phyloP scores from a whole-genome alignment of 768 basidiomycete genomes.

The Myochromella boudieri region DNA sequence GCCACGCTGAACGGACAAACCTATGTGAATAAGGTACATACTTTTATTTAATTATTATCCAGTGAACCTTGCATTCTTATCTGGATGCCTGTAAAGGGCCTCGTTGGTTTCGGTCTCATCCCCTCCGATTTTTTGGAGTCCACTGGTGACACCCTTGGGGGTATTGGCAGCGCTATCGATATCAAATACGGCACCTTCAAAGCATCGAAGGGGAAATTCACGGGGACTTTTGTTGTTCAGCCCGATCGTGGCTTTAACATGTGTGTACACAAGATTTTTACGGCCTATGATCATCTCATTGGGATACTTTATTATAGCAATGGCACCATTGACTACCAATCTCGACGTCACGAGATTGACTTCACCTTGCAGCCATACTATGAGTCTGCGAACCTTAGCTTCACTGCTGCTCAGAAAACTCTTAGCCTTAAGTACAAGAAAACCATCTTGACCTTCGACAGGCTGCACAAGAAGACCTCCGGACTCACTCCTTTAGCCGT shows the following conservation, averaged over 20 bases:
- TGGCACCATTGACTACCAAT: constrained; percentile 58
- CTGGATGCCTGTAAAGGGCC: constrained; percentile 33
- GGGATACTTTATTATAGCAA: constrained; percentile 30
- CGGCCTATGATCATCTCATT: not conserved
- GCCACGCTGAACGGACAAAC: constrained; percentile 5
- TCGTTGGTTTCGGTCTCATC: constrained; percentile 63
- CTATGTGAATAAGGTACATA: constrained; percentile 11
- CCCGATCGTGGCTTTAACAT: constrained; percentile 61
- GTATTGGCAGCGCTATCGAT: constrained; percentile 62
- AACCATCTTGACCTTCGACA: constrained; percentile 51
- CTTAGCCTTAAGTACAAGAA: constrained; percentile 48
- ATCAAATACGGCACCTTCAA: constrained; percentile 50
- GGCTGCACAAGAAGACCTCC: constrained; percentile 43
- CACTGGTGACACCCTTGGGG: constrained; percentile 60
- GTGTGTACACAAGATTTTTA: constrained; percentile 29
- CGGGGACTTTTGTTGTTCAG: constrained; percentile 46
- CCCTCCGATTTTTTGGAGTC: constrained; percentile 56
- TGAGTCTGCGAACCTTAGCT: constrained; percentile 41
- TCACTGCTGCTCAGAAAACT: constrained; percentile 49
- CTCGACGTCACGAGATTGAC: constrained; percentile 59
- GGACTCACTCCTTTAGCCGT: constrained; percentile 56
- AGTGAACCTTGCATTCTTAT: not conserved
- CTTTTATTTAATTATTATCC: not conserved
- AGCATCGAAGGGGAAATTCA: constrained; percentile 32
- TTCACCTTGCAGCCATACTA: constrained; percentile 62